A percentile compares a stretch with the other conserved stretches of the same genome.
Evolutionary conservation across 495 filamentous ascomycete species (phyloP).

Genomic region (Rostrohypoxylon terebratum): DNA sequence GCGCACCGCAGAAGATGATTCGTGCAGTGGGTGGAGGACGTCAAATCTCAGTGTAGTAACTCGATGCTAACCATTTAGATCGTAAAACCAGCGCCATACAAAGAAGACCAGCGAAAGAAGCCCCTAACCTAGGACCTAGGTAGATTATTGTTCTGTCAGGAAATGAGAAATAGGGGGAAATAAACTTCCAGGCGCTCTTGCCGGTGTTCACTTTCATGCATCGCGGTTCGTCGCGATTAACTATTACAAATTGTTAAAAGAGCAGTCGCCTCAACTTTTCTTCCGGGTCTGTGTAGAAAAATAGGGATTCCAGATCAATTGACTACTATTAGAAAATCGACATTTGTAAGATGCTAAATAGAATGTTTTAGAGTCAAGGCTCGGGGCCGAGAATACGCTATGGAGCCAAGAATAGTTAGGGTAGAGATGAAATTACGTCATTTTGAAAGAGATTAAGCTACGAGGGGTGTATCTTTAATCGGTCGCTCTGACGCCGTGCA

Average conservation of each 20-base stretch:
- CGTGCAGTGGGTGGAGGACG: not conserved
- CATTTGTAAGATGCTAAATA: not conserved
- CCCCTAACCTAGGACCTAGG: not conserved
- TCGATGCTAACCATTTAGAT: not conserved
- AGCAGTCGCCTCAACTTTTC: not conserved
- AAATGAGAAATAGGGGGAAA: not conserved
- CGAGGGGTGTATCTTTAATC: conserved; percentile 34
- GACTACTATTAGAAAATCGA: not conserved
- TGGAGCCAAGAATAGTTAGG: not conserved
- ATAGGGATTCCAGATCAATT: not conserved
- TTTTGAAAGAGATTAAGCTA: not conserved
- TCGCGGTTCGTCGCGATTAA: not conserved
- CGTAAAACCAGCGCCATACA: not conserved
- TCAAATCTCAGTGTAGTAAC: not conserved
- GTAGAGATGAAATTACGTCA: not conserved
- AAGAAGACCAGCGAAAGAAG: not conserved
- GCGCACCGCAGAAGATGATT: not conserved
- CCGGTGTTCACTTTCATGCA: not conserved
- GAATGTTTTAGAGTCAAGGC: not conserved
- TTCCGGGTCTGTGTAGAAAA: not conserved
- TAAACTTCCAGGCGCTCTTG: no score
- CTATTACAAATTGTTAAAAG: not conserved
- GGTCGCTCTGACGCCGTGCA: conserved; percentile 21
- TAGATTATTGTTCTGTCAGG: not conserved
- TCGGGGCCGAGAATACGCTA: conserved; percentile 5